Evolutionary conservation across 169 alveolate genomes (phyloP).

Genomic region (Babesia microti): DNA sequence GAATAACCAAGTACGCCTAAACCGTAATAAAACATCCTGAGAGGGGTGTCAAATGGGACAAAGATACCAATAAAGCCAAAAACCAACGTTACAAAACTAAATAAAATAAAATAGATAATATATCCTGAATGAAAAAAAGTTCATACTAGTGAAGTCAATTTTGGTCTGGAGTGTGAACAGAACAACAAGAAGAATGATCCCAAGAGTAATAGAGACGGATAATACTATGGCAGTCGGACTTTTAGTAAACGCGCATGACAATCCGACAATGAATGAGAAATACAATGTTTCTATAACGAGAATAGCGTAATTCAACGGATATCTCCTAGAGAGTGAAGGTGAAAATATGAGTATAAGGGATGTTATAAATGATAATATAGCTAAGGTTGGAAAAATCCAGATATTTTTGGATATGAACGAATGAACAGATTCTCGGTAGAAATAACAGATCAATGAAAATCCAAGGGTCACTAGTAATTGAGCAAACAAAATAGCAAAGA

Average conservation of each 20-base stretch:
- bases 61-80: no score
- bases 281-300: no score
- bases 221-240: conserved; percentile 3
- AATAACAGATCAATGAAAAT: conserved; percentile 23
- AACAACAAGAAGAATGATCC: conserved; percentile 5
- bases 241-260: conserved; percentile 9
- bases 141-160: conserved; percentile 32
- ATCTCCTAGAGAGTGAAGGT: conserved; percentile 38
- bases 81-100: no score
- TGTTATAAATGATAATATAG: conserved; percentile 28
- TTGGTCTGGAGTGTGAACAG: conserved; percentile 35
- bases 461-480: conserved; percentile 58
- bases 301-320: conserved; percentile 35
- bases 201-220: conserved; percentile 10
- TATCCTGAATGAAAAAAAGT: no score
- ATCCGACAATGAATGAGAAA: conserved; percentile 17
- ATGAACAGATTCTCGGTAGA: conserved; percentile 19
- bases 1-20: conserved; percentile 69
- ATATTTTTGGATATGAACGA: conserved; percentile 19
- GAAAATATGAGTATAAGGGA: conserved; percentile 21
- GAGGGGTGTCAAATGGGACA: not conserved
- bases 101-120: no score
- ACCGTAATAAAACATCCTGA: conserved; percentile 17
- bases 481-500: conserved; percentile 58
- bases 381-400: conserved; percentile 23